Evolutionary conservation across 768 basidiomycete genomes (phyloP), one percentile per base, ranked within the genome.

Genomic region (Inosperma sp.): DNA sequence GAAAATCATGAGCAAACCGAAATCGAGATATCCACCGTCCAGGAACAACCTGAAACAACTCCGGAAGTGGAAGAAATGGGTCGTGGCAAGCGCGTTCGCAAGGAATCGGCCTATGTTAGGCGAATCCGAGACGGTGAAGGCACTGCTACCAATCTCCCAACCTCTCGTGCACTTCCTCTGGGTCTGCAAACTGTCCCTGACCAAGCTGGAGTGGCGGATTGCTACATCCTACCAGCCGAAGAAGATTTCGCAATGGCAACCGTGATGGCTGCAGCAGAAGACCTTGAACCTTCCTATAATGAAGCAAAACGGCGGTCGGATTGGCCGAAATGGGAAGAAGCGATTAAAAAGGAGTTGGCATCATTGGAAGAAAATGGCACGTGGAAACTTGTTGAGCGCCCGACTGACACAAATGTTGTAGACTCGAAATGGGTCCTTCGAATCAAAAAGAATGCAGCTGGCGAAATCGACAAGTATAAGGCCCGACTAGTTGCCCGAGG

Each of bases 401-500:
- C 41, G 17, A 42, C 14, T 1, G 16, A 42, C 22, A 13, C 25
- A 1, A n/a, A 42, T 16, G 13, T 42, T 8, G 12, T 42, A 1
- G 25, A 23, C 3, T 42, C 41, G 3, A 42, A 42, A 42, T 42
- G 41, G 41, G 25, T 42, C 29, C 25, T 42, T 3, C 41, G 19
- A 39, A 39, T 39, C 19, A 39, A 39, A 22, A 39, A 17, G 8
- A 39, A 39, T 10, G 22, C 39, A 10, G 39, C 39, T 14, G 72
- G 75, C 7, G 37, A 57, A 0, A 59, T 76, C 19, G 47, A 55
- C 1, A 55, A 62, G 4, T 69, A 71, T 65, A 78, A 76, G 56
- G 76, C 70, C 2, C 52, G 70, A 2, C 62, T 79, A 0, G 72
- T 78, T 0, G 71, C 74, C 0, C 56, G 68, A 43, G 71, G 77